Base-by-base conservation (phyloP, 1,139 yeast genomes). In the Blastobotrys apis region DNA sequence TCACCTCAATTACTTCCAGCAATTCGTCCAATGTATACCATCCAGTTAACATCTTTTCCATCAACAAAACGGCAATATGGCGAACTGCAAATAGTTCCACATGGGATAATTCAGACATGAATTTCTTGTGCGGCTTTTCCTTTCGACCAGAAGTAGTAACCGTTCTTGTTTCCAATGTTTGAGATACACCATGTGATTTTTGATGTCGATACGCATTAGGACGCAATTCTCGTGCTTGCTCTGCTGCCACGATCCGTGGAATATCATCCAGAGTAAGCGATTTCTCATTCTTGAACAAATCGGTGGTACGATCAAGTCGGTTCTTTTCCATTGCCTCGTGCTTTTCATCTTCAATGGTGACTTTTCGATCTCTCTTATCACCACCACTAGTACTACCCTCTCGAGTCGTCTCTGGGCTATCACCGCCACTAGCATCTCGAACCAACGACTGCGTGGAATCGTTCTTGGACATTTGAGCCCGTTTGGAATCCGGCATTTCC, bases 201-300 rank as follows among this genome's bases (percentile, higher is more conserved):
- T 81, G 88, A 60, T 80, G 90, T 52, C 80, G 77, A 66, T 80
- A 85, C 0, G 94, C 92, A 62, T 84, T 84, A 4, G 94, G 94
- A 47, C 95, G 75, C 58, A 86, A 83, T 53, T 87, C 96, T 52
- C 97, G 74, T 0, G 97, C 96, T 64, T 90, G 97, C 58, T 92
- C 97, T 5, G 96, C 94, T 2, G 97, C 95, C 10, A 92, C 97
- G 59, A 92, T 90, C 54, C 97, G 75, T 5, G 97, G 96, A 55
- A 92, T 92, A 66, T 92, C 99, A 64, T 92, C 98, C 57, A 92
- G 74, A 0, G 97, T 90, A 46, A 92, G 74, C 0, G 94, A 82
- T 55, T 85, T 85, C 55, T 90, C 95, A 59, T 81, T 85, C 58
- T 83, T 80, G 48, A 86, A 72, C 42, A 84, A 67, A 53, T 81